Evolutionary conservation across 495 filamentous ascomycete species (phyloP).

Genomic region (Talaromyces ruber): DNA sequence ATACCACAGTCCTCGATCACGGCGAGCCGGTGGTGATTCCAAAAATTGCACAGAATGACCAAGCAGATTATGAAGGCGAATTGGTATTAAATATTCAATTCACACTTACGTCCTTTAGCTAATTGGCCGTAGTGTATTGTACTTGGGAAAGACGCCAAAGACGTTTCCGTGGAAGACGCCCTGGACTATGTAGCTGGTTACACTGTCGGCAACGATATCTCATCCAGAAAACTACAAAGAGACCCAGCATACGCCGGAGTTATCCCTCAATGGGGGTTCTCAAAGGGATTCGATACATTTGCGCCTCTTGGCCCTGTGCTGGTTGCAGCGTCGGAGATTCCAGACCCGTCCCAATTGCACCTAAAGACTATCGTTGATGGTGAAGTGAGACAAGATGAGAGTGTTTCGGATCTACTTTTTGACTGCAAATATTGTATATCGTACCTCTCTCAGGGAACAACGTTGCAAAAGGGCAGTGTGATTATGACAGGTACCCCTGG

Average conservation of each 20-base stretch:
- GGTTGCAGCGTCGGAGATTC: conserved; percentile 38
- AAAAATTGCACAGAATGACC: conserved; percentile 37
- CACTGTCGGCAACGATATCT: conserved; percentile 49
- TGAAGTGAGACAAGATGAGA: conserved; percentile 53
- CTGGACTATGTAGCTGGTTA: conserved; percentile 47
- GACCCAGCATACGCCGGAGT: conserved; percentile 51
- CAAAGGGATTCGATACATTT: conserved; percentile 74
- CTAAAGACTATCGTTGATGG: conserved; percentile 59
- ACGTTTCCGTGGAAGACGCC: conserved; percentile 35
- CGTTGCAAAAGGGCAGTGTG: conserved; percentile 57
- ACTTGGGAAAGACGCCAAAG: conserved; percentile 39
- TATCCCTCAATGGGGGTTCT: conserved; percentile 44
- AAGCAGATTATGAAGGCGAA: conserved; percentile 47
- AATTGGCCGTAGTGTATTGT: conserved; percentile 15
- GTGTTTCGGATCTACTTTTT: conserved; percentile 60
- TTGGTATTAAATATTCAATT: conserved; percentile 16
- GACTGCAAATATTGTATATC: conserved; percentile 2
- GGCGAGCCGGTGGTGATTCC: conserved; percentile 33
- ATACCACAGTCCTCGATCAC: conserved; percentile 34
- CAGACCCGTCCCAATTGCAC: conserved; percentile 45
- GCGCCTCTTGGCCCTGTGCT: conserved; percentile 68
- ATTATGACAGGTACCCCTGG: conserved; percentile 64
- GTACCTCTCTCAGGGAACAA: conserved; percentile 16
- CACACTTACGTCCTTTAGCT: not conserved
- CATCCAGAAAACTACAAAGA: conserved; percentile 44